Percentiles rank a stretch among this genome's conserved stretches.
Conservation (phyloP, 1,284 basidiomycete species). For the Golubevia sp. region DNA sequence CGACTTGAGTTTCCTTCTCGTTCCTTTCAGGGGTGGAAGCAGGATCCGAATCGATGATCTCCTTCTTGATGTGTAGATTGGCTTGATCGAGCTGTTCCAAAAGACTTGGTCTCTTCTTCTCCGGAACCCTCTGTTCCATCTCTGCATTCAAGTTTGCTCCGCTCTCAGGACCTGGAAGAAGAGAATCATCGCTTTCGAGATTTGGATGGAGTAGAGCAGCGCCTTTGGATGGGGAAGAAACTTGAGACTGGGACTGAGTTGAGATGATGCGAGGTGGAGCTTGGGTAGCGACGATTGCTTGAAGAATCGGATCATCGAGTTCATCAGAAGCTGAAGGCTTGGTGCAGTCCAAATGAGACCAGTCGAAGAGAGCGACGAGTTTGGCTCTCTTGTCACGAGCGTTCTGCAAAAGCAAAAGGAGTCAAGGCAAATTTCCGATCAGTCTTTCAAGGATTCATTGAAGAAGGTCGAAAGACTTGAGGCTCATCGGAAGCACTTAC, state of each 20-base stretch:
- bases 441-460: no score
- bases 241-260: no score
- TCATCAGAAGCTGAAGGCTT: constrained; percentile 8
- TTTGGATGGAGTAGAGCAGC: not conserved
- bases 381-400: constrained; percentile 20
- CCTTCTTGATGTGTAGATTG: not conserved
- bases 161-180: not conserved
- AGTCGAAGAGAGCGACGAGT: constrained; percentile 37
- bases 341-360: constrained; percentile 39
- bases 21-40: not conserved
- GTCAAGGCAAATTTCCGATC: no score
- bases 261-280: no score
- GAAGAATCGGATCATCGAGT: no score
- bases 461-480: no score
- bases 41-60: no score
- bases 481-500: no score
- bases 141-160: constrained; percentile 2
- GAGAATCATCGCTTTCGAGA: not conserved
- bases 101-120: not conserved
- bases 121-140: not conserved
- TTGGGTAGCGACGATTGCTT: no score
- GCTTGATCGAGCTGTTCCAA: not conserved
- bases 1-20: constrained; percentile 2
- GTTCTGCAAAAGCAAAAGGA: no score
- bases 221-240: no score